Percentiles rank a stretch among this genome's conserved stretches.
These are phyloP conservation scores for Candida smagusa DNA, from an alignment of 1,139 yeast genomes.

Conservation along the genomic window DNA sequence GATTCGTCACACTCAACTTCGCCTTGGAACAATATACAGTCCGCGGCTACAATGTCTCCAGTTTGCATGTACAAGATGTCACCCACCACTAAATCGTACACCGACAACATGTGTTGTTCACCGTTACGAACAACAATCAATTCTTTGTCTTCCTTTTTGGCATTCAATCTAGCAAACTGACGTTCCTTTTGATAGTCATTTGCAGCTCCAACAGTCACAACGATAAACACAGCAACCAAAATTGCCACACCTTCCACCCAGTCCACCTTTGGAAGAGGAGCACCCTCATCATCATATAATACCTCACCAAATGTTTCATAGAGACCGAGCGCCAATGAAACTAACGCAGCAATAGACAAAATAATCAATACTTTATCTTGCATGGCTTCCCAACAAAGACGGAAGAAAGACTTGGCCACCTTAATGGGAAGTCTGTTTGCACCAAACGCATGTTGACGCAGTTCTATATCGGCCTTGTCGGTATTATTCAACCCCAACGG, in stretches of 20 bases:
- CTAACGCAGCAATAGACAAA: conserved; percentile 79
- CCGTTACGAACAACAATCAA: conserved; percentile 77
- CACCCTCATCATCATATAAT: conserved; percentile 73
- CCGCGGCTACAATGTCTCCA: conserved; percentile 93
- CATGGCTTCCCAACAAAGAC: conserved; percentile 77
- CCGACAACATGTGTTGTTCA: conserved; percentile 62
- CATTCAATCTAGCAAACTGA: conserved; percentile 84
- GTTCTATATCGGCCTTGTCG: conserved; percentile 24
- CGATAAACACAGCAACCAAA: conserved; percentile 84
- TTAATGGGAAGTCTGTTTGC: conserved; percentile 68
- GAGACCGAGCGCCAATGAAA: conserved; percentile 85
- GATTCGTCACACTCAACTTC: conserved; percentile 88
- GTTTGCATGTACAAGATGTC: conserved; percentile 82
- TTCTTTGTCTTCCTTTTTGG: conserved; percentile 81
- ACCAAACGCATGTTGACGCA: conserved; percentile 56
- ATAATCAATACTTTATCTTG: conserved; percentile 88
- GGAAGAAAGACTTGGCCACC: conserved; percentile 61
- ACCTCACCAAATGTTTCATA: conserved; percentile 90
- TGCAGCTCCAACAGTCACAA: conserved; percentile 87
- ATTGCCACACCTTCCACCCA: conserved; percentile 99
- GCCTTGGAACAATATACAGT: conserved; percentile 73
- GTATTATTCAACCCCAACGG: conserved; percentile 41
- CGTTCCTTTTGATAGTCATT: conserved; percentile 96
- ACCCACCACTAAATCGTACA: conserved; percentile 80
- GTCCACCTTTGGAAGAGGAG: conserved; percentile 73